A percentile compares a stretch with the other conserved stretches of the same genome.
Conservation (phyloP, 2,329 filamentous ascomycete genomes). For the Gremmenia infestans region DNA sequence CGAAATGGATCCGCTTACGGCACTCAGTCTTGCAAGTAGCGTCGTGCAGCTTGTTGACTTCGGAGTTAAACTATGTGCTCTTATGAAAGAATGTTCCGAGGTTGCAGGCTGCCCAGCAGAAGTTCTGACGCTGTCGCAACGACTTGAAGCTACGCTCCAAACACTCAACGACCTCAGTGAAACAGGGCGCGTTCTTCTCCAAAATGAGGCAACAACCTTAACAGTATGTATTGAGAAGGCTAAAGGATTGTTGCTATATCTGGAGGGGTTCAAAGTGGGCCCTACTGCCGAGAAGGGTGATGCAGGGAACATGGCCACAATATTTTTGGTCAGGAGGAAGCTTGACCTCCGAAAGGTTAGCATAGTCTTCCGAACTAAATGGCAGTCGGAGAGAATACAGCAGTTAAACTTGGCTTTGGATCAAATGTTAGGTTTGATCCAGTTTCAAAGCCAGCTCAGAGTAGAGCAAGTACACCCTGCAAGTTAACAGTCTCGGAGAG, state of each 20-base stretch:
- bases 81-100: slow-evolving; percentile 1
- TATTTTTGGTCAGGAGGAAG: not conserved
- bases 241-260: not conserved
- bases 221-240: not conserved
- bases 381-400: not conserved
- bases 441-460: not conserved
- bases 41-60: not conserved
- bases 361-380: not conserved
- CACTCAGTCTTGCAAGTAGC: not conserved
- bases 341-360: not conserved
- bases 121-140: not conserved
- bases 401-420: not conserved
- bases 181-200: not conserved
- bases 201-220: not conserved
- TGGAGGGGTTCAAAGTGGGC: not conserved
- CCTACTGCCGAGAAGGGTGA: not conserved
- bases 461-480: not conserved
- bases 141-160: not conserved
- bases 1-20: not conserved
- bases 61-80: not conserved
- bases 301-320: not conserved
- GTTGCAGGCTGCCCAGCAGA: not conserved
- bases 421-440: not conserved
- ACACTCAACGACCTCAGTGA: not conserved
- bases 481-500: not conserved